Percentiles rank a stretch among this genome's conserved stretches.
These are phyloP conservation scores for Phialophora chinensis DNA, from an alignment of 2,329 filamentous ascomycete genomes.

Conservation along the genomic window DNA sequence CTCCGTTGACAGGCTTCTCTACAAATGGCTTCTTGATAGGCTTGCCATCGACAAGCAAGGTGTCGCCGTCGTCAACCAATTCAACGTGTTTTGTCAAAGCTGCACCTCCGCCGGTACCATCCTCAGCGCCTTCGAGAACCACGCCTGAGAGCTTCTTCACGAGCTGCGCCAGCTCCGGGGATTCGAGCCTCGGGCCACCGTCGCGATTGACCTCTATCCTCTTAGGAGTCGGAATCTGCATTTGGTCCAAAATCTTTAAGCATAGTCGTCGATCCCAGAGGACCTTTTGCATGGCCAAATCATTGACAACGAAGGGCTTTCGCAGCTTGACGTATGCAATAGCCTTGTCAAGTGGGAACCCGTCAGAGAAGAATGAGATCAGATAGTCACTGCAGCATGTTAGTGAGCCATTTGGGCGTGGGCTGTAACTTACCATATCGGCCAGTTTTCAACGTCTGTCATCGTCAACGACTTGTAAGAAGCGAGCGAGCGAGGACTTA, in stretches of 20 bases:
- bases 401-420: constrained; percentile 12
- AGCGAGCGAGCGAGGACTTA: constrained; percentile 44
- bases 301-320: constrained; percentile 97
- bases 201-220: constrained; percentile 91
- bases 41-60: constrained; percentile 82
- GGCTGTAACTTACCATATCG: constrained; percentile 69
- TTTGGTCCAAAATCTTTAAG: constrained; percentile 82
- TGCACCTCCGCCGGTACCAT: constrained; percentile 67
- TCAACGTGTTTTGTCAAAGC: constrained; percentile 71
- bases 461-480: constrained; percentile 22
- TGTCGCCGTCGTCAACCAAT: constrained; percentile 87
- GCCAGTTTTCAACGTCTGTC: constrained; percentile 88
- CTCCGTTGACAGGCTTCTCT: constrained; percentile 96
- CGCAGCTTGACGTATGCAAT: constrained; percentile 92
- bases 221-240: constrained; percentile 86
- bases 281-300: constrained; percentile 95
- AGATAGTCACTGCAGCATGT: constrained; percentile 70
- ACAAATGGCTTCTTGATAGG: constrained; percentile 91
- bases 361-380: constrained; percentile 98
- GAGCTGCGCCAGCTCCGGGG: constrained; percentile 78
- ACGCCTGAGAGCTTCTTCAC: constrained; percentile 82
- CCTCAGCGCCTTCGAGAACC: constrained; percentile 70
- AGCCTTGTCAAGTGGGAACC: constrained; percentile 94
- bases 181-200: constrained; percentile 80
- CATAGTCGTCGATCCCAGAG: constrained; percentile 95